Evolutionary conservation across 2,329 filamentous ascomycete species (phyloP).

Genomic region (Penicillium concentricum): DNA sequence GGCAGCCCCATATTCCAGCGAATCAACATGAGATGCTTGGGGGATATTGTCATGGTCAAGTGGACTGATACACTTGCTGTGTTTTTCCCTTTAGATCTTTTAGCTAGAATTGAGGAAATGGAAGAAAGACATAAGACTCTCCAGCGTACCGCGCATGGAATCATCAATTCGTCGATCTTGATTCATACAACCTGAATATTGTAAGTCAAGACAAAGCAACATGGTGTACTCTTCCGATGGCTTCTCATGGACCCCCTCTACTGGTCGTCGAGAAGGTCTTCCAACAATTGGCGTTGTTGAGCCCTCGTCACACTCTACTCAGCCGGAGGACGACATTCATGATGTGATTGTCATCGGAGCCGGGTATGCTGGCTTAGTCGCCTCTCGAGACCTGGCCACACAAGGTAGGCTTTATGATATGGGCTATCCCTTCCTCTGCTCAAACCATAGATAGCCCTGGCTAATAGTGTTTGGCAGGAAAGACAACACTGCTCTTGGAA

Average conservation of each 20-base stretch:
- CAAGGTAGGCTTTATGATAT: conserved; percentile 12
- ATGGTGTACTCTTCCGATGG: not conserved
- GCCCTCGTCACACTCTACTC: not conserved
- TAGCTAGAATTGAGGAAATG: too few relatives aligned
- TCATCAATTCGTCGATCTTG: not conserved
- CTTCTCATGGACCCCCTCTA: not conserved
- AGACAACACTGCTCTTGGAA: conserved; percentile 32
- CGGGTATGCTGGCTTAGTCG: conserved; percentile 34
- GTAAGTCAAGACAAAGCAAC: not conserved
- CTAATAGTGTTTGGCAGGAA: not conserved
- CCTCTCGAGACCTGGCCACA: conserved; percentile 30
- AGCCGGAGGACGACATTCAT: conserved; percentile 13
- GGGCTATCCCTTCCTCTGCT: not conserved
- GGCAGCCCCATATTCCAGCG: not conserved
- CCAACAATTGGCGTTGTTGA: conserved; percentile 5
- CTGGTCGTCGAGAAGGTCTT: conserved; percentile 9
- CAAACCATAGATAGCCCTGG: not conserved
- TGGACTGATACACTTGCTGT: too few relatives aligned
- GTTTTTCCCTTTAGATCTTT: too few relatives aligned
- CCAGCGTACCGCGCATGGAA: not conserved
- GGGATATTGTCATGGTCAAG: too few relatives aligned
- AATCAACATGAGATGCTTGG: not conserved
- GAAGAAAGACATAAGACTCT: not conserved
- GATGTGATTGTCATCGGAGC: conserved; percentile 36
- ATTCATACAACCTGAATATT: not conserved